Evolutionary conservation across 177 flowering plant genomes (phyloP).

Genomic region (Vitis hybrid): DNA sequence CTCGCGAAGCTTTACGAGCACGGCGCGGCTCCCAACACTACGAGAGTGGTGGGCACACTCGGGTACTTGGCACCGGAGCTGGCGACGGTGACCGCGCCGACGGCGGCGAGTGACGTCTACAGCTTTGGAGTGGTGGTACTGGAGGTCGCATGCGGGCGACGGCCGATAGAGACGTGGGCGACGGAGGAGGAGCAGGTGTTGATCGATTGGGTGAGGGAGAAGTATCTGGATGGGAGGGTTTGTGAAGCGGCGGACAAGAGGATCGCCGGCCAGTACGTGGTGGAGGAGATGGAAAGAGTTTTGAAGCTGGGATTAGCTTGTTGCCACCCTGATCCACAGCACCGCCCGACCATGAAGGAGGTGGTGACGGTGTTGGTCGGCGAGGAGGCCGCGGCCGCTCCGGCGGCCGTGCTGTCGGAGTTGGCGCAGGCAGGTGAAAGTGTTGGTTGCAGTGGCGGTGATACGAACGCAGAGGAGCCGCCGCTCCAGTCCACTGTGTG

Average conservation of each 20-base stretch:
- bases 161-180: conserved; percentile 47
- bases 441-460: background rate
- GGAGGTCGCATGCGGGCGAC: conserved; percentile 61
- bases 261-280: conserved; percentile 32
- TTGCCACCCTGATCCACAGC: conserved; percentile 56
- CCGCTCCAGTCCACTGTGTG: background rate
- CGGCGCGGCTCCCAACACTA: conserved; percentile 48
- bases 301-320: conserved; percentile 67
- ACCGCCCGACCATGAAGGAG: conserved; percentile 58
- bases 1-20: conserved; percentile 65
- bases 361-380: conserved; percentile 51
- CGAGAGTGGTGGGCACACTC: conserved; percentile 65
- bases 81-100: conserved; percentile 42
- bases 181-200: conserved; percentile 42
- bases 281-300: conserved; percentile 49
- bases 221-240: conserved; percentile 37
- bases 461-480: conserved; percentile 5
- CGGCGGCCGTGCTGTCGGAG: conserved; percentile 34
- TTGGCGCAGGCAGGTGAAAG: conserved; percentile 12
- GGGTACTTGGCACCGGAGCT: conserved; percentile 78
- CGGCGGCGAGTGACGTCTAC: conserved; percentile 61
- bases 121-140: conserved; percentile 63
- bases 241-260: conserved; percentile 49
- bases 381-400: conserved; percentile 32
- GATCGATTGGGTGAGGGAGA: conserved; percentile 58